Percentiles rank a stretch among this genome's conserved stretches.
Conservation (phyloP, 1,284 basidiomycete genomes). For the Moesziomyces sp. region DNA sequence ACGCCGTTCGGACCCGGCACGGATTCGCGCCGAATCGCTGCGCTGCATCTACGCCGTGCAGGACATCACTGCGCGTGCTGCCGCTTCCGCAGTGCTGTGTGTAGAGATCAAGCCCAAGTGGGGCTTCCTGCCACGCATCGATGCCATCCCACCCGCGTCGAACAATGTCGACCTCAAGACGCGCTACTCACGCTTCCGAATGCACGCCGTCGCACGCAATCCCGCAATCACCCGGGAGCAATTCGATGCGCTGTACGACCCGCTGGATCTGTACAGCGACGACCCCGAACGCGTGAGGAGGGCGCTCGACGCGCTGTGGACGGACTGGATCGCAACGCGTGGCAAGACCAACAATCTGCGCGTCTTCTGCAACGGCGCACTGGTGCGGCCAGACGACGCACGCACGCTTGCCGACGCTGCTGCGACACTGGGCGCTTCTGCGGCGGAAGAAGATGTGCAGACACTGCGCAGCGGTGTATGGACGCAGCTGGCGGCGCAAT, state of each 20-base stretch:
- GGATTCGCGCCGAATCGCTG: constrained; percentile 29
- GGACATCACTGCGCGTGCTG: constrained; percentile 27
- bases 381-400: constrained; percentile 16
- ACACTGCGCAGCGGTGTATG: neutral
- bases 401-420: constrained; percentile 1
- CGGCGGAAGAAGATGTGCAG: neutral
- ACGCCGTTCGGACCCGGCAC: constrained; percentile 13
- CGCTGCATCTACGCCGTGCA: constrained; percentile 36
- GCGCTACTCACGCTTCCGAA: constrained; percentile 33
- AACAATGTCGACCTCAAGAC: constrained; percentile 39
- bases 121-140: constrained; percentile 33
- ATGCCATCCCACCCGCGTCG: constrained; percentile 23
- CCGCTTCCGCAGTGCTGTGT: neutral
- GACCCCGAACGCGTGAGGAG: constrained; percentile 11
- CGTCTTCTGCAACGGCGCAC: constrained; percentile 40
- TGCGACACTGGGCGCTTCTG: constrained; percentile 7
- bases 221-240: constrained; percentile 5
- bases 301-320: constrained; percentile 29
- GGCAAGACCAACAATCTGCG: constrained; percentile 43
- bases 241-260: constrained; percentile 39
- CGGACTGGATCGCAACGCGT: constrained; percentile 19
- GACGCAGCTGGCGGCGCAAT: constrained; percentile 2
- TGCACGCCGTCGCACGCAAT: constrained; percentile 30
- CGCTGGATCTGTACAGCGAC: constrained; percentile 41
- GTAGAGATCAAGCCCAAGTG: constrained; percentile 53